Conservation (phyloP, 345 rosid species). For the Syzygium grande region DNA sequence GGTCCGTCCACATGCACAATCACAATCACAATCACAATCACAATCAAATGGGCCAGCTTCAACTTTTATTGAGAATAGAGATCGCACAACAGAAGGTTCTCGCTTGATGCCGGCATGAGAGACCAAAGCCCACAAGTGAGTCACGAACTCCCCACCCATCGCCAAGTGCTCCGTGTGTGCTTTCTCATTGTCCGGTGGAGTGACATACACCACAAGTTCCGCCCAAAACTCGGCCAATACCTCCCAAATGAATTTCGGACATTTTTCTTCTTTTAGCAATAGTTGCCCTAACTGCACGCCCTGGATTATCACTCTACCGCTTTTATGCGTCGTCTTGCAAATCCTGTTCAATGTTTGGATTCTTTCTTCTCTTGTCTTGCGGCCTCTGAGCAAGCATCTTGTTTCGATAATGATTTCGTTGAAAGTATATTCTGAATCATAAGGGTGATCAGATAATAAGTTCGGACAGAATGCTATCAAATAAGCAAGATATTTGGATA, state of each 20-base stretch:
- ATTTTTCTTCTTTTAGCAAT: not conserved
- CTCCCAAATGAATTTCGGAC: not conserved
- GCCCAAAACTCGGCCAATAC: not conserved
- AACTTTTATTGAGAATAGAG: not conserved
- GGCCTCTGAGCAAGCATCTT: not conserved
- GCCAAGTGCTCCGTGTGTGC: not conserved
- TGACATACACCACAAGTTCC: not conserved
- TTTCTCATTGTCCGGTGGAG: not conserved
- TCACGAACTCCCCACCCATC: not conserved
- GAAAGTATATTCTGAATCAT: not conserved
- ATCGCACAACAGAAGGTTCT: not conserved
- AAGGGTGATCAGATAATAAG: not conserved
- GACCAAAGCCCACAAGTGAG: not conserved
- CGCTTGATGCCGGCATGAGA: not conserved
- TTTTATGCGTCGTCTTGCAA: accelerated
- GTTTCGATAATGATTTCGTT: not conserved
- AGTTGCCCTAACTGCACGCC: not conserved
- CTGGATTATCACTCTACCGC: not conserved
- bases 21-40: no score
- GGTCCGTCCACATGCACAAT: not conserved
- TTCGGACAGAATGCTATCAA: not conserved
- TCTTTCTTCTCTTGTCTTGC: not conserved
- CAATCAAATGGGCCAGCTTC: not conserved
- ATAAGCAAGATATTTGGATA: not conserved
- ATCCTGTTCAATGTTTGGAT: not conserved